A percentile compares a stretch with the other conserved stretches of the same genome.
Conservation (phyloP, 306 rosid species). For the Notholithocarpus densiflorus region DNA sequence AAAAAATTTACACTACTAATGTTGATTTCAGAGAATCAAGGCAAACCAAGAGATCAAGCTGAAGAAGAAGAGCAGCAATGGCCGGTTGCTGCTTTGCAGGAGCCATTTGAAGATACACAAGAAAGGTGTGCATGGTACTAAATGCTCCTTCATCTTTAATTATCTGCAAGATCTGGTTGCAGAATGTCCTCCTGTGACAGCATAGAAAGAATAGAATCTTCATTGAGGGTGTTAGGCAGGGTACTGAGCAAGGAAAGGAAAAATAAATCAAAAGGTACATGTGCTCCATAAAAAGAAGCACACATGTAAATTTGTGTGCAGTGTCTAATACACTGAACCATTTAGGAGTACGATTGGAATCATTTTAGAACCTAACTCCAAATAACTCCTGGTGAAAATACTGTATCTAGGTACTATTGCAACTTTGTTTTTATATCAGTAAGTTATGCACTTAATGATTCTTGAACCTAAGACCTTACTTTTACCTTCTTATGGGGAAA, state of each 20-base stretch:
- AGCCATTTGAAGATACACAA: constrained; percentile 90
- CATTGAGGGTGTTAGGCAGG: neutral
- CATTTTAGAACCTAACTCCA: no score
- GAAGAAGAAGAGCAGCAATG: constrained; percentile 82
- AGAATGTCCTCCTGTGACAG: constrained; percentile 56
- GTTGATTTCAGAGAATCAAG: constrained; percentile 8
- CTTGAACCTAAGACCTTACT: neutral
- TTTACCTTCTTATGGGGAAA: neutral
- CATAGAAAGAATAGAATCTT: constrained; percentile 4
- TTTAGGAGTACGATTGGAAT: no score
- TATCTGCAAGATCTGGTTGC: constrained; percentile 68
- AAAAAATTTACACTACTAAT: neutral
- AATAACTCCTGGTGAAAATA: no score
- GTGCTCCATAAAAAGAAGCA: neutral
- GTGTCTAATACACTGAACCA: no score
- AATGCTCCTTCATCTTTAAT: constrained; percentile 87
- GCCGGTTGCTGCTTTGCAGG: constrained; percentile 79
- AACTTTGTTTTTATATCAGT: neutral
- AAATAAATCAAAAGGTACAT: neutral
- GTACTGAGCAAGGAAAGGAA: neutral
- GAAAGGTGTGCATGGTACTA: constrained; percentile 87
- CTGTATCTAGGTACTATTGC: no score
- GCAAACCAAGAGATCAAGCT: constrained; percentile 92
- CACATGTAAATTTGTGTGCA: no score
- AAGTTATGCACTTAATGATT: neutral